Conservation (phyloP, 2,329 filamentous ascomycete species). For the Cordyceps cicadae region DNA sequence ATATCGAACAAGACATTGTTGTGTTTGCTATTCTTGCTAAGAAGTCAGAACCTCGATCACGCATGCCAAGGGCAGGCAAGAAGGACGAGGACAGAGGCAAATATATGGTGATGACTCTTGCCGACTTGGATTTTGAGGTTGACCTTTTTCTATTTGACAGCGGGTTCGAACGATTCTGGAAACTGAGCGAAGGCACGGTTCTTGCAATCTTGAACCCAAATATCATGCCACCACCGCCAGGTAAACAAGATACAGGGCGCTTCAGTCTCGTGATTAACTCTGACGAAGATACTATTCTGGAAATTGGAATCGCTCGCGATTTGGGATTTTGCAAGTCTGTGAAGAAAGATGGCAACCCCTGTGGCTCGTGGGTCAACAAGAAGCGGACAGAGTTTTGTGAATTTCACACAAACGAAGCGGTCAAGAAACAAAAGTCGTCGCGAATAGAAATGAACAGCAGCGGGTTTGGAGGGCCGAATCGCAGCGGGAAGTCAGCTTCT, state of each 20-base stretch:
- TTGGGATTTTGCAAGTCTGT: slow-evolving; percentile 80
- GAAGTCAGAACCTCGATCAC: slow-evolving; percentile 70
- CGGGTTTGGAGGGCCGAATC: slow-evolving; percentile 35
- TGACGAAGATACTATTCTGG: slow-evolving; percentile 80
- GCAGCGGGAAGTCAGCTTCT: slow-evolving; percentile 12
- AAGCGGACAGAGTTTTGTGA: slow-evolving; percentile 87
- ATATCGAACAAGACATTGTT: slow-evolving; percentile 79
- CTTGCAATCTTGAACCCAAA: slow-evolving; percentile 86
- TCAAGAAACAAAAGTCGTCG: slow-evolving; percentile 57
- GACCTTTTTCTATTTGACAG: slow-evolving; percentile 88
- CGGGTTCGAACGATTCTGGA: slow-evolving; percentile 90
- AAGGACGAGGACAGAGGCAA: slow-evolving; percentile 58
- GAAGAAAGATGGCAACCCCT: slow-evolving; percentile 75
- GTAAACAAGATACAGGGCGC: slow-evolving; percentile 66
- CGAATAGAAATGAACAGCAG: slow-evolving; percentile 75
- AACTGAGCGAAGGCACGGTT: slow-evolving; percentile 82
- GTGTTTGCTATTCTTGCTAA: slow-evolving; percentile 80
- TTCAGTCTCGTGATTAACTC: slow-evolving; percentile 83
- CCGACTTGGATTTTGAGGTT: slow-evolving; percentile 82
- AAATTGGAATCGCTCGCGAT: slow-evolving; percentile 77
- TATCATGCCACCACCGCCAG: slow-evolving; percentile 77
- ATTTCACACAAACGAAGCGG: slow-evolving; percentile 76
- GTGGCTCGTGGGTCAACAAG: slow-evolving; percentile 77
- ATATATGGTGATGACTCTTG: slow-evolving; percentile 86
- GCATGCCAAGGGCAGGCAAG: slow-evolving; percentile 38